phyloP scores from a whole-genome alignment of 257 asterid genomes.

The Nicotiana benthamiana region DNA sequence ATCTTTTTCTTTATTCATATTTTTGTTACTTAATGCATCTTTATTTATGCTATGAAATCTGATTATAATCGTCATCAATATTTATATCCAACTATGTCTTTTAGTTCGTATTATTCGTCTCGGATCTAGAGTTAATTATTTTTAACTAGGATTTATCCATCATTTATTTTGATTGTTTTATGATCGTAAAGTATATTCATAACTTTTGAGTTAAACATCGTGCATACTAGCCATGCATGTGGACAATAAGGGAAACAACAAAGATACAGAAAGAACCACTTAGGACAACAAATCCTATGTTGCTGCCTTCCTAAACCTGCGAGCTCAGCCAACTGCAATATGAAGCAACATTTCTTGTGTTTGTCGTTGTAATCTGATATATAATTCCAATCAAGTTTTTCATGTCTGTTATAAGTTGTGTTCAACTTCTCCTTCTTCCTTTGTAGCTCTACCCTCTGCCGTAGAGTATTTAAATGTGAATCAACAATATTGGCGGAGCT shows the following conservation, averaged over 20 bases:
- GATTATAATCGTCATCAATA: no score
- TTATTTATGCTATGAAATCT: no score
- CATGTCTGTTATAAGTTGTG: neutral
- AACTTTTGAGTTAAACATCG: no score
- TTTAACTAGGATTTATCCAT: no score
- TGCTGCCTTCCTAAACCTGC: conserved; percentile 15
- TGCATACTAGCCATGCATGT: neutral
- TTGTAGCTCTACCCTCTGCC: conserved; percentile 29
- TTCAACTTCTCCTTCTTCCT: conserved; percentile 29
- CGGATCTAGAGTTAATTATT: no score
- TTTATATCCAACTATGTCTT: no score
- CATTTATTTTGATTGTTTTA: no score
- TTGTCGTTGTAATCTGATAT: conserved; percentile 25
- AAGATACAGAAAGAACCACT: conserved; percentile 29
- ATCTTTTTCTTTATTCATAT: no score
- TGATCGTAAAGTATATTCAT: no score
- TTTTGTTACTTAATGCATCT: no score
- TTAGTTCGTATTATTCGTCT: no score
- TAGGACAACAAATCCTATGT: conserved; percentile 28
- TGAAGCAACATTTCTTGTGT: conserved; percentile 5
- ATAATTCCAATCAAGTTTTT: conserved; percentile 44
- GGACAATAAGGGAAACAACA: conserved; percentile 20
- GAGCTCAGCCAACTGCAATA: conserved; percentile 21
- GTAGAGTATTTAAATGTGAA: conserved; percentile 25
- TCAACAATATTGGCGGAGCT: conserved; percentile 31